Percentiles rank a stretch among this genome's conserved stretches.
Evolutionary conservation across 2,329 filamentous ascomycete species (phyloP).

Genomic region (Fusarium concolor): DNA sequence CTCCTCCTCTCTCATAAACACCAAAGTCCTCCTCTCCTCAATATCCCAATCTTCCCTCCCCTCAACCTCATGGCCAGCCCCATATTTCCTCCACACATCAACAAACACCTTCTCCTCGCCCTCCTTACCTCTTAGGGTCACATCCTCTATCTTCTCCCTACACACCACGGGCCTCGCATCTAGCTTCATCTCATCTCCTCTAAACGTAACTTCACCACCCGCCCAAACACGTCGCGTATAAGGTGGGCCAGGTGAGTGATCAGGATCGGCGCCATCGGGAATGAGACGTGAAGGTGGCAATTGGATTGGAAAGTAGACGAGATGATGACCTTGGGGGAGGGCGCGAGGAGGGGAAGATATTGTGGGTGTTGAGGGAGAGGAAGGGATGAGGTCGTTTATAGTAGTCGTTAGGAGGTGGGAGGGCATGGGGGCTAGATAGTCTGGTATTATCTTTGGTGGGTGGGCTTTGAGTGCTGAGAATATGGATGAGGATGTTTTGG

Average conservation of each 20-base stretch:
- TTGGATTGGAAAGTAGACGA: conserved; percentile 87
- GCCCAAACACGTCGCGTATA: conserved; percentile 90
- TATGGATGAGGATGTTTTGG: conserved; percentile 19
- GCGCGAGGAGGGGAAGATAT: conserved; percentile 43
- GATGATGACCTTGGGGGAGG: conserved; percentile 78
- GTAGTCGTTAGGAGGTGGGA: conserved; percentile 74
- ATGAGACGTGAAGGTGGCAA: conserved; percentile 72
- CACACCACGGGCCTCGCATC: conserved; percentile 58
- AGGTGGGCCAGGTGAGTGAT: conserved; percentile 78
- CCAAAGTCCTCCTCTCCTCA: conserved; percentile 62
- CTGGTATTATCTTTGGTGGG: conserved; percentile 54
- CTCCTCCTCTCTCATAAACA: conserved; percentile 61
- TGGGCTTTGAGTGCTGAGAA: conserved; percentile 42
- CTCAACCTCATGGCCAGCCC: conserved; percentile 39
- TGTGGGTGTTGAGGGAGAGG: conserved; percentile 21
- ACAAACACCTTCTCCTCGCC: conserved; percentile 63
- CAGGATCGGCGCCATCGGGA: conserved; percentile 84
- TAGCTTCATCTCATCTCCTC: conserved; percentile 50
- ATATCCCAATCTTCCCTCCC: conserved; percentile 49
- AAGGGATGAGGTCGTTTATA: conserved; percentile 66
- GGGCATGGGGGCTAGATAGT: conserved; percentile 66
- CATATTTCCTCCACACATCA: conserved; percentile 62
- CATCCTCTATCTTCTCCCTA: conserved; percentile 58
- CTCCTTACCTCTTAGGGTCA: conserved; percentile 49
- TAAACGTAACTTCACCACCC: conserved; percentile 76